phyloP scores from a whole-genome alignment of 768 basidiomycete species.

The Suillus subalutaceus region DNA sequence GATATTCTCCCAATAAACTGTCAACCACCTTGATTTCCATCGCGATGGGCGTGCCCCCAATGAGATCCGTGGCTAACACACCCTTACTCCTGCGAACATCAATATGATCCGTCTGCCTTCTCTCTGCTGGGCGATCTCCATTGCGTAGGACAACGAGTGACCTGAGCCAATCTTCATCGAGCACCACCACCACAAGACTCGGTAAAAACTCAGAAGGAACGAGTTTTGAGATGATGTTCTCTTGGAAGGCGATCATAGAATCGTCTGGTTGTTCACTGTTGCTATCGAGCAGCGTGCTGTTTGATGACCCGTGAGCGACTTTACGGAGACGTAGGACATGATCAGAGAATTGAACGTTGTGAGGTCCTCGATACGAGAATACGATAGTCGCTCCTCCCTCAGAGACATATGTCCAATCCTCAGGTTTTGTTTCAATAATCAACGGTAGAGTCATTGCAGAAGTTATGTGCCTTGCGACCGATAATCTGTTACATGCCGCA shows the following conservation, averaged over 20 bases:
- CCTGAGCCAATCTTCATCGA: conserved; percentile 61
- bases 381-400: conserved; percentile 95
- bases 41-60: conserved; percentile 60
- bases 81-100: conserved; percentile 59
- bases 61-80: conserved; percentile 79
- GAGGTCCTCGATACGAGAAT: conserved; percentile 73
- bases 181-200: conserved; percentile 48
- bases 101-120: conserved; percentile 59
- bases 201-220: conserved; percentile 66
- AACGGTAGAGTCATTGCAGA: conserved; percentile 18
- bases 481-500: not conserved
- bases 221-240: conserved; percentile 62
- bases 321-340: conserved; percentile 84
- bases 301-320: conserved; percentile 16
- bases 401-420: conserved; percentile 82
- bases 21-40: conserved; percentile 88
- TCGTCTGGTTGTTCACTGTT: not conserved
- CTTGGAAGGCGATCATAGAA: conserved; percentile 56
- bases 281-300: not conserved
- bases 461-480: not conserved
- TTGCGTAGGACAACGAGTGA: conserved; percentile 51
- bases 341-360: conserved; percentile 52
- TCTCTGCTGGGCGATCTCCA: conserved; percentile 52
- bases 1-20: conserved; percentile 3
- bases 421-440: conserved; percentile 34